phyloP scores from a whole-genome alignment of 2,329 filamentous ascomycete species.

The Teratosphaeriaceae sp. region DNA sequence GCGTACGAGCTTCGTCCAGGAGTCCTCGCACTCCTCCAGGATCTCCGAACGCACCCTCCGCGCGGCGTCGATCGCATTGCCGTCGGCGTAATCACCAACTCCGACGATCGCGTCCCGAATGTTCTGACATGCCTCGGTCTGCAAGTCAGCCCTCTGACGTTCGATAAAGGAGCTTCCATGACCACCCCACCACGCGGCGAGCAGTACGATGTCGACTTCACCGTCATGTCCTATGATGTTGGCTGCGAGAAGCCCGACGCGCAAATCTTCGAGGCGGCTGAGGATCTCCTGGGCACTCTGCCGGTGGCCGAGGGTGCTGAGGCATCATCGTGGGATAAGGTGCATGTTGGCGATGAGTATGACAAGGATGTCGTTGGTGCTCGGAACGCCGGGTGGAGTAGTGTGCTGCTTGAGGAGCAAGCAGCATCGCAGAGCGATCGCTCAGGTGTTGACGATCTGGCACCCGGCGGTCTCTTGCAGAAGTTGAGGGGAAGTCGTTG shows the following conservation, averaged over 20 bases:
- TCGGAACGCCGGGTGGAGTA: slow-evolving; percentile 41
- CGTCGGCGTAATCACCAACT: slow-evolving; percentile 57
- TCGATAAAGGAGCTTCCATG: slow-evolving; percentile 6
- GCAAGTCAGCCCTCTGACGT: slow-evolving; percentile 35
- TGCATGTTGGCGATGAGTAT: slow-evolving; percentile 51
- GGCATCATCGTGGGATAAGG: slow-evolving; percentile 26
- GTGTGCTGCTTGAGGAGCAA: slow-evolving; percentile 38
- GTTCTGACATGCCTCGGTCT: slow-evolving; percentile 51
- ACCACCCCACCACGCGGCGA: slow-evolving; percentile 1
- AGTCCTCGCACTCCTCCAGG: slow-evolving; percentile 40
- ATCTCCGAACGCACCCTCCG: slow-evolving; percentile 28
- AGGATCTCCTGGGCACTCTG: slow-evolving; percentile 34
- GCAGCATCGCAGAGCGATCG: no score
- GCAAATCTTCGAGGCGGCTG: slow-evolving; percentile 51
- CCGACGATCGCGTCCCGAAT: slow-evolving; percentile 52
- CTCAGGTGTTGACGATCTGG: not conserved
- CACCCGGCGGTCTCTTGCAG: not conserved
- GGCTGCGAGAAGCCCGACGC: slow-evolving; percentile 53
- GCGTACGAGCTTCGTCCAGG: slow-evolving; percentile 48
- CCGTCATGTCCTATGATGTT: slow-evolving; percentile 57
- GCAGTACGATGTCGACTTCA: slow-evolving; percentile 46
- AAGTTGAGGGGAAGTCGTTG: not conserved
- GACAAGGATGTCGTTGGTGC: slow-evolving; percentile 47
- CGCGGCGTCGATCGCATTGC: slow-evolving; percentile 25
- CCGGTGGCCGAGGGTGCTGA: slow-evolving; percentile 23